These are phyloP conservation scores for Striga asiatica DNA, from an alignment of 257 asterid species.

Conservation along the genomic window DNA sequence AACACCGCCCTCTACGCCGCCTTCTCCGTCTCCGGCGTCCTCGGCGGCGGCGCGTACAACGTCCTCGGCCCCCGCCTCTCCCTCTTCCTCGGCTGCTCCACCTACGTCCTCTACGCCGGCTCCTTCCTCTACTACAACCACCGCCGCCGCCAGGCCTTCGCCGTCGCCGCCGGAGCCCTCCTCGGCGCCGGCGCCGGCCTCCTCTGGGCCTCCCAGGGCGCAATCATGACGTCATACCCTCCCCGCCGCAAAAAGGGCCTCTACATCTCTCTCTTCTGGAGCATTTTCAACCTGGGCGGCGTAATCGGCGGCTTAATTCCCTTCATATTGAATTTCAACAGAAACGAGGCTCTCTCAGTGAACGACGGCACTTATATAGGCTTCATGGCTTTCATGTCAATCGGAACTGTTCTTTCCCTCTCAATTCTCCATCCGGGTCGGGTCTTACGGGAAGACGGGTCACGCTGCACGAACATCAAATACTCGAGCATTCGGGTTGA, in stretches of 20 bases:
- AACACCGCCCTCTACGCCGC: conserved; percentile 96
- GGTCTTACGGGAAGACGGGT: conserved; percentile 64
- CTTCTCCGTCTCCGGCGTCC: conserved; percentile 73
- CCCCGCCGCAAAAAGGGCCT: conserved; percentile 74
- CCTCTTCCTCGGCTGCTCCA: conserved; percentile 60
- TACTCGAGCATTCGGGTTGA: conserved; percentile 61
- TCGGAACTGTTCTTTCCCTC: conserved; percentile 49
- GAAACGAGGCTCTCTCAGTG: conserved; percentile 53
- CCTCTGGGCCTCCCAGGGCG: conserved; percentile 88
- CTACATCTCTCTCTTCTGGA: conserved; percentile 83
- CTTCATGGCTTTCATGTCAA: conserved; percentile 73
- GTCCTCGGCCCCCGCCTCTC: conserved; percentile 69
- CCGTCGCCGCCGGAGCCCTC: conserved; percentile 66
- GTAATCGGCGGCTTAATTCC: conserved; percentile 89
- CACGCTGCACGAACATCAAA: conserved; percentile 58
- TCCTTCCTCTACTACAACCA: conserved; percentile 87
- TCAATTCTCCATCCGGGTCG: conserved; percentile 71
- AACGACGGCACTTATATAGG: conserved; percentile 93
- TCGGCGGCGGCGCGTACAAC: conserved; percentile 93
- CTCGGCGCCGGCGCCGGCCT: conserved; percentile 95
- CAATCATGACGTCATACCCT: conserved; percentile 91
- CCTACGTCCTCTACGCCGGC: conserved; percentile 73
- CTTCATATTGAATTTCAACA: conserved; percentile 37
- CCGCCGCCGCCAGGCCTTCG: conserved; percentile 60
- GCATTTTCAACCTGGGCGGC: conserved; percentile 87